phyloP scores from a whole-genome alignment of 2,329 filamentous ascomycete genomes.

The Calonectria henricotiae region DNA sequence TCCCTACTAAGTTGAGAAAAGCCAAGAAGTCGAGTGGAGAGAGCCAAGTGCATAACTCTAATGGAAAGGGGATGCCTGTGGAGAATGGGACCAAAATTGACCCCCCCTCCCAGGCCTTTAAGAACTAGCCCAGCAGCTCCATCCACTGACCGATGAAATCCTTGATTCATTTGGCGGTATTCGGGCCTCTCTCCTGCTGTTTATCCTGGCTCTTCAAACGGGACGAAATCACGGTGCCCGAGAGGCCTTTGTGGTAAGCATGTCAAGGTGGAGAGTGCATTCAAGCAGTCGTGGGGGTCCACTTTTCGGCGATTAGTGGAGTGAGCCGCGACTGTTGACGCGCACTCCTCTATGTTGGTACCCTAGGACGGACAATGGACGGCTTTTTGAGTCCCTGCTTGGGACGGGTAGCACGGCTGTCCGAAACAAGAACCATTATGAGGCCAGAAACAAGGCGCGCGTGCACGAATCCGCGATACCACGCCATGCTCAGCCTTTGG shows the following conservation, averaged over 20 bases:
- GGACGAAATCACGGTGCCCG: not conserved
- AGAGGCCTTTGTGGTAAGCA: constrained; percentile 12
- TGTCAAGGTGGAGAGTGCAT: constrained; percentile 20
- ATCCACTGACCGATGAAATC: not conserved
- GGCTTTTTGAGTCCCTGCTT: constrained; percentile 16
- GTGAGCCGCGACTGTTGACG: constrained; percentile 39
- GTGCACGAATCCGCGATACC: constrained; percentile 6
- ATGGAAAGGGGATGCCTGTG: constrained; percentile 30
- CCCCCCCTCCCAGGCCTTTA: not conserved
- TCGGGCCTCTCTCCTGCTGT: constrained; percentile 3
- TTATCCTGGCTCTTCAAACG: not conserved
- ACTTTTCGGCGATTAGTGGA: constrained; percentile 32
- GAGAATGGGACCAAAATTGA: constrained; percentile 22
- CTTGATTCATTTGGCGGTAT: constrained; percentile 1
- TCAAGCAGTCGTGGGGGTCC: constrained; percentile 9
- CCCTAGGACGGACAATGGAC: constrained; percentile 10
- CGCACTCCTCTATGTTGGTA: constrained; percentile 32
- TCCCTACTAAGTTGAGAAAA: constrained; percentile 1
- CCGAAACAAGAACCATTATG: constrained; percentile 21
- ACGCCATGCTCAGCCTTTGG: constrained; percentile 24
- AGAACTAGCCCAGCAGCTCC: constrained; percentile 22
- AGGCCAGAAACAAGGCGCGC: constrained; percentile 11
- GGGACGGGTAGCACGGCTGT: constrained; percentile 25
- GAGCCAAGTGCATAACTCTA: constrained; percentile 40
- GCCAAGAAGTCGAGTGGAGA: constrained; percentile 22